Conservation (phyloP, 2,329 filamentous ascomycete species). For the Sordariomycetes sp. region DNA sequence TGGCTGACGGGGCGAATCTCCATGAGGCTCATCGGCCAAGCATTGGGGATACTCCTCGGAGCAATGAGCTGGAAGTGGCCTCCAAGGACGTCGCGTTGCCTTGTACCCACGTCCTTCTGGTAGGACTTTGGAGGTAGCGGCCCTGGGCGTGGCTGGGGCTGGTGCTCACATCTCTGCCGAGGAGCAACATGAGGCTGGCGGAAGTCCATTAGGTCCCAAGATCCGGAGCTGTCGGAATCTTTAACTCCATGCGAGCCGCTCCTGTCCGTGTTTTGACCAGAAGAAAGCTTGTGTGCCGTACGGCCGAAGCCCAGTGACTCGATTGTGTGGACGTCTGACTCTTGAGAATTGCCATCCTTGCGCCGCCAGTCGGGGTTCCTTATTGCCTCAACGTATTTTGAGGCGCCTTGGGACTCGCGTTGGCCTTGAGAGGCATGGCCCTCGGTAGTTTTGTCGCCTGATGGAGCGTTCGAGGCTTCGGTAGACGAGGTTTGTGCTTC, state of each 20-base stretch:
- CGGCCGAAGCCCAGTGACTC: neutral
- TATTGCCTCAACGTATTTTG: constrained; percentile 20
- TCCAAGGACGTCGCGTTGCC: neutral
- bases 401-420: constrained; percentile 10
- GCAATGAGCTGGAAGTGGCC: neutral
- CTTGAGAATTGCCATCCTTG: neutral
- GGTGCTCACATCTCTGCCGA: neutral
- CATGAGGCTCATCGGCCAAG: neutral
- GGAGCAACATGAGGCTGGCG: neutral
- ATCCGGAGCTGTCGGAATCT: neutral
- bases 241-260: too few relatives aligned
- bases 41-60: too few relatives aligned
- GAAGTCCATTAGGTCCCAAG: neutral
- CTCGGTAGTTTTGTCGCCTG: neutral
- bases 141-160: neutral
- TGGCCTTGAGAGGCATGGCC: neutral
- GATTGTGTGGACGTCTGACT: neutral
- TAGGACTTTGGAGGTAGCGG: too few relatives aligned
- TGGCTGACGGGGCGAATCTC: neutral
- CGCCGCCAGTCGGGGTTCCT: constrained; percentile 24
- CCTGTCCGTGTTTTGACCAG: too few relatives aligned
- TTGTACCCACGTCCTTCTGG: neutral
- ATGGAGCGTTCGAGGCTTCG: too few relatives aligned
- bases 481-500: too few relatives aligned
- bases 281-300: too few relatives aligned